A percentile compares a stretch with the other conserved stretches of the same genome.
Conservation (phyloP, 2,329 filamentous ascomycete genomes). For the Balansia obtecta region DNA sequence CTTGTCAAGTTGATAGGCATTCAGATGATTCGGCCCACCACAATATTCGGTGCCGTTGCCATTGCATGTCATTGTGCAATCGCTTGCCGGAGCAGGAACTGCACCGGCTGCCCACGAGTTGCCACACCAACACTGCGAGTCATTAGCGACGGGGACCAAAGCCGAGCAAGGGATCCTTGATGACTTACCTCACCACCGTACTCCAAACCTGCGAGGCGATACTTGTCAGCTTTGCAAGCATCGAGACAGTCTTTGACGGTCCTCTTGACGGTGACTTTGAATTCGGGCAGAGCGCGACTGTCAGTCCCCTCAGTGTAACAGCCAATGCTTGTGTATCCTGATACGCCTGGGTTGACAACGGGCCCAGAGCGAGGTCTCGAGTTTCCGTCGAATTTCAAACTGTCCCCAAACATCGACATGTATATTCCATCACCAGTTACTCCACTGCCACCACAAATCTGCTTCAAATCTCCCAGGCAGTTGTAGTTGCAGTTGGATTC, state of each 20-base stretch:
- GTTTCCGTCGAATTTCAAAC: constrained; percentile 16
- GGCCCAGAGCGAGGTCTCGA: constrained; percentile 13
- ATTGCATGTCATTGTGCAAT: constrained; percentile 24
- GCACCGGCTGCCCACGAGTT: constrained; percentile 17
- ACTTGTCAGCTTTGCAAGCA: constrained; percentile 17
- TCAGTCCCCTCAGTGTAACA: constrained; percentile 25
- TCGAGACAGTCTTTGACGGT: constrained; percentile 22
- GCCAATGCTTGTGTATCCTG: constrained; percentile 23
- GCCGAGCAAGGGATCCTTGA: not conserved
- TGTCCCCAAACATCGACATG: constrained; percentile 36
- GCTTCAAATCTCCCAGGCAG: constrained; percentile 34
- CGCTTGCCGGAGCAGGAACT: constrained; percentile 15
- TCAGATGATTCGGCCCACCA: constrained; percentile 21
- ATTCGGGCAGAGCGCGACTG: constrained; percentile 20
- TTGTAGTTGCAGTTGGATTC: constrained; percentile 37
- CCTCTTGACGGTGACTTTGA: constrained; percentile 11
- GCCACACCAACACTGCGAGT: constrained; percentile 24
- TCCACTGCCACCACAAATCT: constrained; percentile 42
- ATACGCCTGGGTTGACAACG: constrained; percentile 25
- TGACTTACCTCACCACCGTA: constrained; percentile 24
- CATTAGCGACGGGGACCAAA: not conserved
- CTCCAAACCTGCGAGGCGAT: constrained; percentile 22
- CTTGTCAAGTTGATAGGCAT: constrained; percentile 19
- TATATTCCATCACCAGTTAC: constrained; percentile 22
- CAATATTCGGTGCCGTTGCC: constrained; percentile 25